Evolutionary conservation across 2,329 filamentous ascomycete species (phyloP), one percentile per base, ranked within the genome.

Genomic region (Aspergillus neoniger): DNA sequence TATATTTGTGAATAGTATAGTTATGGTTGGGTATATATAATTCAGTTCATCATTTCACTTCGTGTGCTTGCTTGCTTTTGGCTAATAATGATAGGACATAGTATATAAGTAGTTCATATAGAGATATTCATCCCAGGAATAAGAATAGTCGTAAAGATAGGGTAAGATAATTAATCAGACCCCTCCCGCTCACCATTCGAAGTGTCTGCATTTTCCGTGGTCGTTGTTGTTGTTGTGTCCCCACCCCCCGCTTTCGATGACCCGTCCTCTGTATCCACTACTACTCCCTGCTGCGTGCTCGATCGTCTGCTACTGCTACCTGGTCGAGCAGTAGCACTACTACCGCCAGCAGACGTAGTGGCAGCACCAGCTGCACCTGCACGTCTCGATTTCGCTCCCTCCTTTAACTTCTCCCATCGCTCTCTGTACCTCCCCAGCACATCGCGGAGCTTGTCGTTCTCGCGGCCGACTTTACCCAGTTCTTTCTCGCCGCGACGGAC

Each of bases 361-460:
- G 28, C 28, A 36, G 32, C 12, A 36, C 12, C 12, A 36, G 32
- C 12, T 5, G 32, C 32, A 36, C 32, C 32, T 0, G 32, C 32
- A 12, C 74, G 70, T 43, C 75, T 67, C 7, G 71, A 75, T 58
- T 76, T 83, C 2, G 88, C 88, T 0, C 86, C 85, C 50, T 87
- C 85, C 73, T 90, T 89, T 65, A 91, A 74, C 66, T 85, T 86
- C 73, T 90, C 87, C 86, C 87, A 91, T 61, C 86, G 83, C 58
- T 88, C 85, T 54, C 85, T 74, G 70, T 90, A 90, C 58, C 82
- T 77, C 0, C 75, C 80, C 14, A 88, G 73, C 6, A 84, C 81
- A 43, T 75, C 79, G 57, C 78, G 81, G 52, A 88, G 73, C 72
- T 86, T 87, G 66, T 86, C 83, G 60, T 88, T 86, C 65, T 88